A percentile compares a stretch with the other conserved stretches of the same genome.
Conservation (phyloP, 345 rosid species). For the Arabis hirsuta region DNA sequence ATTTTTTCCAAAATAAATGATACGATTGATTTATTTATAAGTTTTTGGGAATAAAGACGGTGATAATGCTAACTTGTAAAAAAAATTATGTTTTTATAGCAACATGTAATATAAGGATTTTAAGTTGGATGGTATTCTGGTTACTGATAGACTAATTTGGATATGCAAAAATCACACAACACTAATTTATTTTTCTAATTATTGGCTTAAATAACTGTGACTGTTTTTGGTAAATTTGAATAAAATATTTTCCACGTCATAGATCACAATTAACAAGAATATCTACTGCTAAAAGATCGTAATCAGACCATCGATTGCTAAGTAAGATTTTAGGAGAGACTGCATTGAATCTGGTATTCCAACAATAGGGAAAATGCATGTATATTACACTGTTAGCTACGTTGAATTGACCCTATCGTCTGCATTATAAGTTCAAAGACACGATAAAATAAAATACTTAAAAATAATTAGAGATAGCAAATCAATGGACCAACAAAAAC, state of each 20-base stretch:
- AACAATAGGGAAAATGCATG: conserved; percentile 32
- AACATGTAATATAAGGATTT: too few relatives aligned
- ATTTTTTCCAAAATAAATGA: too few relatives aligned
- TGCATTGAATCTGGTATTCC: conserved; percentile 37
- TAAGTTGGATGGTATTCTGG: too few relatives aligned
- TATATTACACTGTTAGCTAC: not conserved
- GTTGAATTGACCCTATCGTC: conserved; percentile 26
- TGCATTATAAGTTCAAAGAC: conserved; percentile 29
- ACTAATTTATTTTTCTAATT: not conserved
- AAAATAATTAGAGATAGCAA: not conserved
- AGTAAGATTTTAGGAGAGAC: conserved; percentile 21
- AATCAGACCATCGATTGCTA: conserved; percentile 17
- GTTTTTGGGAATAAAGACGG: too few relatives aligned
- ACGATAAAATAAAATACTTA: not conserved
- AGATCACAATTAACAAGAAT: conserved; percentile 13
- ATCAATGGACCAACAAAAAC: conserved; percentile 13
- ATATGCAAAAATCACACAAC: not conserved
- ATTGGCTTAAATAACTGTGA: not conserved
- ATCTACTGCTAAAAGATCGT: conserved; percentile 25
- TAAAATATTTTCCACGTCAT: not conserved
- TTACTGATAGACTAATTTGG: too few relatives aligned
- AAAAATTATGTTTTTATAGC: too few relatives aligned
- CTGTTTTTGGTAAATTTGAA: not conserved
- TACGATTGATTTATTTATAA: too few relatives aligned
- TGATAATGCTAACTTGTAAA: too few relatives aligned